Conservation (phyloP, 2,329 filamentous ascomycete species). For the Xylaria hypoxylon region DNA sequence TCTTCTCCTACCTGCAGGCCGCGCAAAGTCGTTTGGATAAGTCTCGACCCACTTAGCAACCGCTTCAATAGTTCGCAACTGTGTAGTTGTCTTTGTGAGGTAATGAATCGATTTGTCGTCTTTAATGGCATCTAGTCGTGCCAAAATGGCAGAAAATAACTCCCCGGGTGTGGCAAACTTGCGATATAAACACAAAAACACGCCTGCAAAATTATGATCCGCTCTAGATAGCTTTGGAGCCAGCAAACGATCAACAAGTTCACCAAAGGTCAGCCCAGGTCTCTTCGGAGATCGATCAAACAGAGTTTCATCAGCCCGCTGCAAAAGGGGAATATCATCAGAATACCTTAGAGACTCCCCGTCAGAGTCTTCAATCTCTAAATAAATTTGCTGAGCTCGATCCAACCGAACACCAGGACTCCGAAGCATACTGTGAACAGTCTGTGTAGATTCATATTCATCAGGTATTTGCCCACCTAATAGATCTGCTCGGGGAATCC, state of each 20-base stretch:
- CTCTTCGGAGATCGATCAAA: slow-evolving; percentile 65
- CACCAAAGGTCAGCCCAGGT: slow-evolving; percentile 70
- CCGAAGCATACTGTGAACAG: slow-evolving; percentile 62
- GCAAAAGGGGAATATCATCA: slow-evolving; percentile 74
- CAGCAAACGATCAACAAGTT: slow-evolving; percentile 88
- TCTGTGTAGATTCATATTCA: slow-evolving; percentile 60
- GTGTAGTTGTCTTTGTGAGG: slow-evolving; percentile 81
- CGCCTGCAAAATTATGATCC: slow-evolving; percentile 88
- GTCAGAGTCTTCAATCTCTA: slow-evolving; percentile 78
- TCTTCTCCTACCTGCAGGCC: slow-evolving; percentile 75
- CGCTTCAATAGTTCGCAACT: slow-evolving; percentile 85
- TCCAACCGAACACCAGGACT: slow-evolving; percentile 66
- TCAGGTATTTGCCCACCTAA: slow-evolving; percentile 53
- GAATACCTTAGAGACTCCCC: slow-evolving; percentile 73
- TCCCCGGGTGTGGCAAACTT: slow-evolving; percentile 88
- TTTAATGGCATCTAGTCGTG: slow-evolving; percentile 77
- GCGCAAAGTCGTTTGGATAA: slow-evolving; percentile 94
- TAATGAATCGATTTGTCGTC: slow-evolving; percentile 75
- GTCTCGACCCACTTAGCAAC: slow-evolving; percentile 89
- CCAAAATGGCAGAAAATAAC: slow-evolving; percentile 81
- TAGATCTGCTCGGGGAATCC: slow-evolving; percentile 63
- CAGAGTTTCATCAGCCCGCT: slow-evolving; percentile 73
- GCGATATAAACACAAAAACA: slow-evolving; percentile 93
- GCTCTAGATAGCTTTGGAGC: slow-evolving; percentile 83
- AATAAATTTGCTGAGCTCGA: slow-evolving; percentile 60